Conservation (phyloP, 805 yeast genomes). For the Ogataea nakhonphanomensis region DNA sequence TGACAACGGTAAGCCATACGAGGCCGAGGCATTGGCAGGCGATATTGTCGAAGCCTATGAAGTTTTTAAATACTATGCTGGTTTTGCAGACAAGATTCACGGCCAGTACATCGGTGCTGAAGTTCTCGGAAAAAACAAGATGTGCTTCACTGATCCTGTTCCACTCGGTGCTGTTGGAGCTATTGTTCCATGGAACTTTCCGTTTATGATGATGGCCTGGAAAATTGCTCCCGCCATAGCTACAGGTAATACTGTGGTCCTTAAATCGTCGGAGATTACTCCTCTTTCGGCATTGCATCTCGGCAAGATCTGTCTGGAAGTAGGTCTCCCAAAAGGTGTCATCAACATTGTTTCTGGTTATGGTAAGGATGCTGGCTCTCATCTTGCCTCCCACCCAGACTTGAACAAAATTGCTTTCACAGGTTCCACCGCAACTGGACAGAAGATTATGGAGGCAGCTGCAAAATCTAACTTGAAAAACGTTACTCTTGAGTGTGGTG, state of each 20-base stretch:
- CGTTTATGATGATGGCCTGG: conserved; percentile 75
- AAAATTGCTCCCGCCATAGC: conserved; percentile 74
- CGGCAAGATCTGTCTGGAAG: conserved; percentile 58
- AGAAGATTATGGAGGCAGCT: conserved; percentile 63
- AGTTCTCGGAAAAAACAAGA: conserved; percentile 39
- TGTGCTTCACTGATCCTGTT: conserved; percentile 51
- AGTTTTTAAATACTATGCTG: conserved; percentile 65
- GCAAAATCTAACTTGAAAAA: conserved; percentile 54
- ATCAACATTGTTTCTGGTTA: conserved; percentile 69
- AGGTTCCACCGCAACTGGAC: conserved; percentile 76
- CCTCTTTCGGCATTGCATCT: conserved; percentile 69
- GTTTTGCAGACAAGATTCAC: conserved; percentile 71
- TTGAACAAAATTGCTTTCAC: conserved; percentile 76
- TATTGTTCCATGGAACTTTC: conserved; percentile 83
- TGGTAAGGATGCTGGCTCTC: conserved; percentile 67
- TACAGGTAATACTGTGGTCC: conserved; percentile 67
- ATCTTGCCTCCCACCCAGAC: conserved; percentile 60
- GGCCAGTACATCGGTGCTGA: conserved; percentile 52
- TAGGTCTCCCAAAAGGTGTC: conserved; percentile 75
- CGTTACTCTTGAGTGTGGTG: conserved; percentile 60
- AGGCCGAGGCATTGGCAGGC: conserved; percentile 41
- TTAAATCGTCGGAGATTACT: conserved; percentile 74
- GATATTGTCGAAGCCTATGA: conserved; percentile 31
- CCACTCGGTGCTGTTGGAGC: conserved; percentile 77
- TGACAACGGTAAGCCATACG: conserved; percentile 57